Evolutionary conservation across 495 filamentous ascomycete species (phyloP).

Genomic region (Daldinia vernicosa): DNA sequence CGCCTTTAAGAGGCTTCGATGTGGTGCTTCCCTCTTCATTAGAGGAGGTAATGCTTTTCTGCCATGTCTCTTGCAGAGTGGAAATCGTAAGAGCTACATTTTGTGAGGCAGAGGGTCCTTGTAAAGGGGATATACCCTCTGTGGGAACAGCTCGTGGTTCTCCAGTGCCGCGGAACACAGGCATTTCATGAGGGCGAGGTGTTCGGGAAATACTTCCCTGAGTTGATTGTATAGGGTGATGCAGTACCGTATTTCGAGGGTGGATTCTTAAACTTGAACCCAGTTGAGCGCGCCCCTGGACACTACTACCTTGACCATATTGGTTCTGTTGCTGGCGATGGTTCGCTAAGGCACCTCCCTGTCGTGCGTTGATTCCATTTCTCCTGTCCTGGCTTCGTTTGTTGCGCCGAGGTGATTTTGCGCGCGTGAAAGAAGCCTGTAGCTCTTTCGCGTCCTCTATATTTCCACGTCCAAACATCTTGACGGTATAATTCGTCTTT

Average conservation of each 20-base stretch:
- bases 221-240: neutral
- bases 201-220: neutral
- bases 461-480: constrained; percentile 21
- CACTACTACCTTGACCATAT: neutral
- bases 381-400: neutral
- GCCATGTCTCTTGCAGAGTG: neutral
- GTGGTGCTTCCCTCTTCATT: neutral
- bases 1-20: neutral
- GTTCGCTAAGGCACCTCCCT: neutral
- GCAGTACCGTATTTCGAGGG: neutral
- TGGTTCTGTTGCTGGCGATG: neutral
- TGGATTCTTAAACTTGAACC: neutral
- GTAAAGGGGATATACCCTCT: neutral
- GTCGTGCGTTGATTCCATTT: neutral
- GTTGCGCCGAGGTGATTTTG: neutral
- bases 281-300: neutral
- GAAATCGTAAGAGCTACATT: neutral
- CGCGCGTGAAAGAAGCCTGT: constrained; percentile 8
- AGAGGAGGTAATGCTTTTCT: neutral
- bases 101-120: neutral
- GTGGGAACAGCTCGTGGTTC: neutral
- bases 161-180: neutral
- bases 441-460: constrained; percentile 27
- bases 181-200: neutral
- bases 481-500: neutral